phyloP scores from a whole-genome alignment of 1,139 yeast genomes.

The Debaryomycetaceae sp. region DNA sequence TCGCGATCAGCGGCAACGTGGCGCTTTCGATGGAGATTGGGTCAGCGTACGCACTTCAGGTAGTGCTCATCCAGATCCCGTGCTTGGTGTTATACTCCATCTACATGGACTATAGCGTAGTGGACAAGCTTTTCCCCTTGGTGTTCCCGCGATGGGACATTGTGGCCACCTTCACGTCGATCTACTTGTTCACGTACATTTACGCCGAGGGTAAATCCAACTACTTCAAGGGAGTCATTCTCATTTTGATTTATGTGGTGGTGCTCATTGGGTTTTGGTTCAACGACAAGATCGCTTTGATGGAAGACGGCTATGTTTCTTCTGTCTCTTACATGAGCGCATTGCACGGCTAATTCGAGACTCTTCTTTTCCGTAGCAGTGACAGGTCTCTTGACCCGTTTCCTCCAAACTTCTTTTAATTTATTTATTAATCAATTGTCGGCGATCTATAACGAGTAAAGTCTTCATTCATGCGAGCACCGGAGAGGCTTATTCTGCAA shows the following conservation, averaged over 20 bases:
- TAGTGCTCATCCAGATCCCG: constrained; percentile 90
- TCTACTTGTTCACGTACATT: constrained; percentile 81
- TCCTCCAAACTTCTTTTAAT: too few species aligned
- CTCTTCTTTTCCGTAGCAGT: too few species aligned
- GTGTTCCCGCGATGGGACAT: constrained; percentile 96
- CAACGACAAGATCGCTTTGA: constrained; percentile 30
- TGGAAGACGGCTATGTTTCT: constrained; percentile 21
- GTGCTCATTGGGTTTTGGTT: constrained; percentile 77
- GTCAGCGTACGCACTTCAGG: constrained; percentile 93
- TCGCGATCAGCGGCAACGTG: constrained; percentile 92
- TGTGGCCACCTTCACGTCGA: constrained; percentile 75
- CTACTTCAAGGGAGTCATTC: constrained; percentile 88
- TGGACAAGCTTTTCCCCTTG: constrained; percentile 58
- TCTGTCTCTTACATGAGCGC: neutral
- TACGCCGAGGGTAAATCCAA: constrained; percentile 96
- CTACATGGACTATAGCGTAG: constrained; percentile 23
- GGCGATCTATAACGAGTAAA: too few species aligned
- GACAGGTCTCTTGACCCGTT: too few species aligned
- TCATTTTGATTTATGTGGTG: constrained; percentile 69
- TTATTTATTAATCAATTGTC: too few species aligned
- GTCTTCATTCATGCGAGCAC: too few species aligned
- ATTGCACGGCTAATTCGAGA: neutral
- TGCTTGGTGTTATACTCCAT: constrained; percentile 75
- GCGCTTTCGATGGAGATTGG: constrained; percentile 97
- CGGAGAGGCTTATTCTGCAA: too few species aligned